Conservation (phyloP, 768 basidiomycete species). For the Lentinula sp. region DNA sequence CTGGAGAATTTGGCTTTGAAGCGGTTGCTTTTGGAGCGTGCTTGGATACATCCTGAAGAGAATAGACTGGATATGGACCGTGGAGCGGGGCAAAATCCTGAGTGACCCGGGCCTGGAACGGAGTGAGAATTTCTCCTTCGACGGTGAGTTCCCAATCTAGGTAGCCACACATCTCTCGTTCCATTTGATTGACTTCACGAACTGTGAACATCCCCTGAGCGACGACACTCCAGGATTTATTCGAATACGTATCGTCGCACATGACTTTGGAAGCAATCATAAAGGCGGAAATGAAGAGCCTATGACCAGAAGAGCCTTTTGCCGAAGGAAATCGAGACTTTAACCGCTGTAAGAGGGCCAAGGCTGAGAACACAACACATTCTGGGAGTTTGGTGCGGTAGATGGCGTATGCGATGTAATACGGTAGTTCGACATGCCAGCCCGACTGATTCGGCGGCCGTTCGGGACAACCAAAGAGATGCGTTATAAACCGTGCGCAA, state of each 20-base stretch:
- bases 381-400: constrained; percentile 74
- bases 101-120: constrained; percentile 56
- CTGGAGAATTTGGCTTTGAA: constrained; percentile 28
- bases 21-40: constrained; percentile 41
- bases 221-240: constrained; percentile 89
- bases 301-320: constrained; percentile 83
- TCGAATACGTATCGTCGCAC: constrained; percentile 91
- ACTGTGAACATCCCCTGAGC: constrained; percentile 82
- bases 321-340: constrained; percentile 90
- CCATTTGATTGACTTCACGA: constrained; percentile 95
- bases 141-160: constrained; percentile 89
- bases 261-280: constrained; percentile 91
- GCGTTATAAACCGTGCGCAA: constrained; percentile 75
- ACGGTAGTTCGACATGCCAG: constrained; percentile 57
- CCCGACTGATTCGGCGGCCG: constrained; percentile 53
- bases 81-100: constrained; percentile 48
- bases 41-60: constrained; percentile 56
- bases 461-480: constrained; percentile 84
- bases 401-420: constrained; percentile 83
- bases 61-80: constrained; percentile 59
- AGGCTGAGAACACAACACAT: constrained; percentile 64
- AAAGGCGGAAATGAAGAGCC: constrained; percentile 86
- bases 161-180: constrained; percentile 88
- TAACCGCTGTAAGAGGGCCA: constrained; percentile 71
- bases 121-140: constrained; percentile 50